These are phyloP conservation scores for Pyrenochaeta sp. DNA, from an alignment of 2,329 filamentous ascomycete genomes.

Conservation along the genomic window DNA sequence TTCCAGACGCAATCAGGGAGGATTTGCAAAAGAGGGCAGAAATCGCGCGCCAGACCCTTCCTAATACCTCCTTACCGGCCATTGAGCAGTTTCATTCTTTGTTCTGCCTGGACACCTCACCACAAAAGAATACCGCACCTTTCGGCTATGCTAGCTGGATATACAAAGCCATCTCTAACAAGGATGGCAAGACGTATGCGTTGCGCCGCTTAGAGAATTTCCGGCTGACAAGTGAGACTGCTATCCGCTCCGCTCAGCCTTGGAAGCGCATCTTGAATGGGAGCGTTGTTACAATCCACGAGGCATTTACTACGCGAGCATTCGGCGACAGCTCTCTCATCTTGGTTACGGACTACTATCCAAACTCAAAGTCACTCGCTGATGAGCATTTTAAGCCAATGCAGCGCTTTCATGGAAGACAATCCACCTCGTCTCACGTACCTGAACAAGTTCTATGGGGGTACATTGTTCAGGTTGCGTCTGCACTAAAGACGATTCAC, in stretches of 20 bases:
- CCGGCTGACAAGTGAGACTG: constrained; percentile 85
- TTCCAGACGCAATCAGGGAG: constrained; percentile 85
- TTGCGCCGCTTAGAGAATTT: constrained; percentile 89
- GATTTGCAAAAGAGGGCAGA: constrained; percentile 90
- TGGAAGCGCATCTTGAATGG: constrained; percentile 88
- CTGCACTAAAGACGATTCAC: constrained; percentile 87
- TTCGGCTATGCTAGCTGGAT: constrained; percentile 94
- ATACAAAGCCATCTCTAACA: constrained; percentile 90
- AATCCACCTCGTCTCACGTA: constrained; percentile 49
- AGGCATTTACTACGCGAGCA: constrained; percentile 90
- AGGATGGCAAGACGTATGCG: constrained; percentile 88
- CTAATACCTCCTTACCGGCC: constrained; percentile 77
- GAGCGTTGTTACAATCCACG: constrained; percentile 84
- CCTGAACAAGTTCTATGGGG: constrained; percentile 84
- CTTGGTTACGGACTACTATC: constrained; percentile 92
- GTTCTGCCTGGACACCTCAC: constrained; percentile 83
- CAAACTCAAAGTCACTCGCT: constrained; percentile 85
- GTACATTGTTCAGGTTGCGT: constrained; percentile 91
- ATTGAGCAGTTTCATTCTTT: constrained; percentile 93
- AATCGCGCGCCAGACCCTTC: constrained; percentile 83
- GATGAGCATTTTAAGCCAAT: constrained; percentile 74
- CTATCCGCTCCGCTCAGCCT: constrained; percentile 83
- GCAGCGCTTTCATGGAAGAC: constrained; percentile 50
- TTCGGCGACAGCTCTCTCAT: constrained; percentile 96
- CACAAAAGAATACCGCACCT: constrained; percentile 77